A percentile compares a stretch with the other conserved stretches of the same genome.
phyloP scores from a whole-genome alignment of 176 grass and related monocot genomes.

The maize (Zea mays) region DNA sequence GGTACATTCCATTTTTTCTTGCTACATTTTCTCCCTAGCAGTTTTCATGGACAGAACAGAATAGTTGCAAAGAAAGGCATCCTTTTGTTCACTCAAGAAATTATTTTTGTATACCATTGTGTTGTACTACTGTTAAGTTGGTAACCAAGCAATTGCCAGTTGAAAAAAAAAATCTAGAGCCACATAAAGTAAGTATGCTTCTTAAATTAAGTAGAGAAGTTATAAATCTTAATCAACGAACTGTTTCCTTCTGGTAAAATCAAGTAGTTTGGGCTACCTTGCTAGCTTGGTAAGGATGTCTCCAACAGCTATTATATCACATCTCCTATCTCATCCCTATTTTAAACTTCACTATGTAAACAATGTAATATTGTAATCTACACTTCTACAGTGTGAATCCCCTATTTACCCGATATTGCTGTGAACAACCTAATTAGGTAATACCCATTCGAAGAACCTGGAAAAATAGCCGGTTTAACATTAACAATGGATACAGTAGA shows the following conservation, averaged over 20 bases:
- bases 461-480: neutral
- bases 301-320: no score
- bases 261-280: constrained; percentile 15
- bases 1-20: constrained; percentile 7
- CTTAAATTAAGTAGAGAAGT: constrained; percentile 28
- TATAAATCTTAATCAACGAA: neutral
- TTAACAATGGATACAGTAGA: constrained; percentile 26
- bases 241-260: constrained; percentile 8
- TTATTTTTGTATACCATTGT: constrained; percentile 6
- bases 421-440: neutral
- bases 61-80: neutral
- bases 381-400: no score
- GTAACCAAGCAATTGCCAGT: constrained; percentile 1
- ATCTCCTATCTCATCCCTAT: no score
- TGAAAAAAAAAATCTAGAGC: neutral
- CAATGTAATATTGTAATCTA: no score
- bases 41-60: constrained; percentile 6
- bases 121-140: neutral
- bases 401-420: no score
- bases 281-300: neutral
- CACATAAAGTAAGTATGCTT: neutral
- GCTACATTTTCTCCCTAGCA: constrained; percentile 22
- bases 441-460: neutral
- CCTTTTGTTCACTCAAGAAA: constrained; percentile 27
- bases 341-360: no score